These are phyloP conservation scores for Saturnispora gosingensis DNA, from an alignment of 805 yeast species.

Conservation along the genomic window DNA sequence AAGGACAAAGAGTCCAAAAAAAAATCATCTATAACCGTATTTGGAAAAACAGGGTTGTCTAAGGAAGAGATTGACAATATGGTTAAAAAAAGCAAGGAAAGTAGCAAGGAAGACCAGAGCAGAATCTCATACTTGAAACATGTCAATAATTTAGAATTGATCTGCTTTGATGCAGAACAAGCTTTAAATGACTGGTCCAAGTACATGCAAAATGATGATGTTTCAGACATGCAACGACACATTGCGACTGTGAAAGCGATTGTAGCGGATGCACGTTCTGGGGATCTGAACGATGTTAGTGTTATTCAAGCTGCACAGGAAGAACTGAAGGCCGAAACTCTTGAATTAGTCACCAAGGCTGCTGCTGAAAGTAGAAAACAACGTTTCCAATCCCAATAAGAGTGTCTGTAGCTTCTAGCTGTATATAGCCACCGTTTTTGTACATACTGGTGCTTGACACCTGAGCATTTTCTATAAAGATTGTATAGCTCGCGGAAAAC, in stretches of 20 bases:
- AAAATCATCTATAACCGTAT: slow-evolving; percentile 91
- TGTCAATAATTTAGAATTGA: slow-evolving; percentile 51
- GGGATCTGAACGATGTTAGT: slow-evolving; percentile 22
- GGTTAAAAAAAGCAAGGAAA: slow-evolving; percentile 86
- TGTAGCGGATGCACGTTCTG: slow-evolving; percentile 24
- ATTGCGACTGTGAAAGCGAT: slow-evolving; percentile 21
- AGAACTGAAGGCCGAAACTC: slow-evolving; percentile 25
- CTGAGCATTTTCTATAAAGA: not conserved
- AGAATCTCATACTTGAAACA: slow-evolving; percentile 48
- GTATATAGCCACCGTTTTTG: not conserved
- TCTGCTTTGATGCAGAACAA: slow-evolving; percentile 29
- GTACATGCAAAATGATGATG: slow-evolving; percentile 14
- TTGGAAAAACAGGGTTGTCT: slow-evolving; percentile 89
- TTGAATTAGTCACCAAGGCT: slow-evolving; percentile 22
- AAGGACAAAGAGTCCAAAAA: slow-evolving; percentile 89
- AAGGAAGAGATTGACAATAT: slow-evolving; percentile 84
- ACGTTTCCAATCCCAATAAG: not conserved
- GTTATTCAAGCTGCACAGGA: slow-evolving; percentile 29
- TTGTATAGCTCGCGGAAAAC: not conserved
- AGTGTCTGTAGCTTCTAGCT: not conserved
- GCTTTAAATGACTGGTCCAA: slow-evolving; percentile 21
- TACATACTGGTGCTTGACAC: not conserved
- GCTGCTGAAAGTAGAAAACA: slow-evolving; percentile 11
- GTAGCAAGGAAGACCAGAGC: slow-evolving; percentile 63
- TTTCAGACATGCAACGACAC: slow-evolving; percentile 14